Evolutionary conservation across 495 filamentous ascomycete species (phyloP).

Genomic region (Polyplosphaeria fusca): DNA sequence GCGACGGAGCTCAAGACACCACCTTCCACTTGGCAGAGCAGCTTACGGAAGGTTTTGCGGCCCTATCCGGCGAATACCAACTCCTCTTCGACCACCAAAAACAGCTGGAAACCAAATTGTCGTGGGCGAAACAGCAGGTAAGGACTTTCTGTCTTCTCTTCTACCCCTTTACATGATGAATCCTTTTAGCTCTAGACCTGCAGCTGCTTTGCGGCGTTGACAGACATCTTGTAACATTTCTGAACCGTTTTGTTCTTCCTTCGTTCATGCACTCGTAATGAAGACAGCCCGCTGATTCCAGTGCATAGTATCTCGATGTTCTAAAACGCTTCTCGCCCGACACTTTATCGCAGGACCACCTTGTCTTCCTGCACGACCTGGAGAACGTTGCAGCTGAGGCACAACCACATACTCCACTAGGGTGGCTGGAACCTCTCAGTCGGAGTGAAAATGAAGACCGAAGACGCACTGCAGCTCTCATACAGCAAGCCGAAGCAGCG

Average conservation of each 20-base stretch:
- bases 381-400: constrained; percentile 3
- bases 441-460: constrained; percentile 19
- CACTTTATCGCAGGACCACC: constrained; percentile 26
- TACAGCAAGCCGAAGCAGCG: constrained; percentile 24
- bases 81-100: constrained; percentile 36
- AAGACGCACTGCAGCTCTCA: constrained; percentile 10
- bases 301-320: constrained; percentile 38
- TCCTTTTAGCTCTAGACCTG: constrained; percentile 71
- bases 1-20: neutral
- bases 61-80: constrained; percentile 40
- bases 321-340: constrained; percentile 34
- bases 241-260: neutral
- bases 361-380: constrained; percentile 16
- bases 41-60: constrained; percentile 39
- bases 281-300: constrained; percentile 18
- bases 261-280: neutral
- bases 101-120: constrained; percentile 40
- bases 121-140: constrained; percentile 42
- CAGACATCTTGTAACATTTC: constrained; percentile 44
- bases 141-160: constrained; percentile 3
- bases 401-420: neutral
- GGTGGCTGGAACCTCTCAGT: constrained; percentile 24
- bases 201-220: constrained; percentile 55
- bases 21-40: constrained; percentile 31
- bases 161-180: constrained; percentile 52